These are phyloP conservation scores for Symbiotaphrina buchneri DNA, from an alignment of 495 filamentous ascomycete genomes.

Conservation along the genomic window DNA sequence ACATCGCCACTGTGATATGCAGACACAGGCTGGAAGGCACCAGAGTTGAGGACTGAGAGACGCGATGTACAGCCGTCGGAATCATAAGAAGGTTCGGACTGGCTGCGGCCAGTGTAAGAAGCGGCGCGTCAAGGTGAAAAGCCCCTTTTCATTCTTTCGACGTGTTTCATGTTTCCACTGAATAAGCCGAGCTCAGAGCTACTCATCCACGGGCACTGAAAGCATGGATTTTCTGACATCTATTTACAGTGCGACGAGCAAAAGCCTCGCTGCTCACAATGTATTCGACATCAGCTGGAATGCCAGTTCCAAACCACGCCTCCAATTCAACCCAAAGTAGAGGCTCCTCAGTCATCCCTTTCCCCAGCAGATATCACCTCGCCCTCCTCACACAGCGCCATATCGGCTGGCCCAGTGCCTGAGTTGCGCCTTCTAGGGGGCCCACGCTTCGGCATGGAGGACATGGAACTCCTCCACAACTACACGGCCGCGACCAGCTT, in stretches of 20 bases:
- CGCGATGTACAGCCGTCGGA: too few relatives aligned
- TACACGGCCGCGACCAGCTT: background rate
- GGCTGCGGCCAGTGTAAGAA: background rate
- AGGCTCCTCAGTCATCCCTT: too few relatives aligned
- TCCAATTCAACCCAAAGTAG: too few relatives aligned
- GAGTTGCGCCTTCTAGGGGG: background rate
- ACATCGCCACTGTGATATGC: too few relatives aligned
- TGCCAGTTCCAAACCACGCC: background rate
- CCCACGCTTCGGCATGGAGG: background rate
- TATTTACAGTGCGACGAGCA: background rate
- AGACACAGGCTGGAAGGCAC: too few relatives aligned
- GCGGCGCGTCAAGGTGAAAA: background rate
- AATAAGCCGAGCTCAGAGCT: background rate
- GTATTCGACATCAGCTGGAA: background rate
- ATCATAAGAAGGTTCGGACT: slow-evolving; percentile 2
- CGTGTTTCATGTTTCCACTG: background rate
- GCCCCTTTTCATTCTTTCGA: background rate
- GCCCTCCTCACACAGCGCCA: background rate
- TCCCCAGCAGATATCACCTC: background rate
- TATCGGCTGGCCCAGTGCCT: background rate
- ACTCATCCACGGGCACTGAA: too few relatives aligned
- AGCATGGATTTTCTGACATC: too few relatives aligned
- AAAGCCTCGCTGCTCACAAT: background rate
- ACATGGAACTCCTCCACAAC: background rate
- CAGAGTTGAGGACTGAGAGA: too few relatives aligned